Conservation (phyloP, 2,329 filamentous ascomycete species). For the Hymenoscyphus infarciens region DNA sequence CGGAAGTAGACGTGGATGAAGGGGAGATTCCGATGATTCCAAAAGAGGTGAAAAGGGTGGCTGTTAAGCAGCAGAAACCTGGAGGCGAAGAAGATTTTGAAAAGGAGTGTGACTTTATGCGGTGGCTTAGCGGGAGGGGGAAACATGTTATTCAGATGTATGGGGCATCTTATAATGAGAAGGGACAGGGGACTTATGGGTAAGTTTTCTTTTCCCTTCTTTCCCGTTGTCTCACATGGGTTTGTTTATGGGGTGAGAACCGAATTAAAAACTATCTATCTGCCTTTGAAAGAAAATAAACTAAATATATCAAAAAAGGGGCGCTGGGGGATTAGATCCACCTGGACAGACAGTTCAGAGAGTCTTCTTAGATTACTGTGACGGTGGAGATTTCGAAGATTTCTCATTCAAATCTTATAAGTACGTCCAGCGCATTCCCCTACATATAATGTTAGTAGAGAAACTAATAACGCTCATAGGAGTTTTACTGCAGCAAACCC, state of each 20-base stretch:
- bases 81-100: not conserved
- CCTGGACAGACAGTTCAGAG: not conserved
- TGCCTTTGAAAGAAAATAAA: not conserved
- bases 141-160: conserved; percentile 3
- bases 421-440: not conserved
- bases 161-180: not conserved
- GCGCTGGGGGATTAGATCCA: not conserved
- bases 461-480: not conserved
- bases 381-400: not conserved
- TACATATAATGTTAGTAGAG: not conserved
- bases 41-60: not conserved
- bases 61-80: not conserved
- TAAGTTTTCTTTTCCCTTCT: not conserved
- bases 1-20: not conserved
- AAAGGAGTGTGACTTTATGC: not conserved
- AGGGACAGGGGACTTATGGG: not conserved
- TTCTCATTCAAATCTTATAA: not conserved
- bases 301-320: not conserved
- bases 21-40: not conserved
- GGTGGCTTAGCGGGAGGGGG: not conserved
- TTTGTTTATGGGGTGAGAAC: too few species aligned
- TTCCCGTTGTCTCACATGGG: not conserved
- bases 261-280: too few species aligned
- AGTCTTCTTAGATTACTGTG: not conserved
- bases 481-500: not conserved